A percentile compares a stretch with the other conserved stretches of the same genome.
Evolutionary conservation across 257 asterid species (phyloP).

Genomic region (Haberlea rhodopensis): DNA sequence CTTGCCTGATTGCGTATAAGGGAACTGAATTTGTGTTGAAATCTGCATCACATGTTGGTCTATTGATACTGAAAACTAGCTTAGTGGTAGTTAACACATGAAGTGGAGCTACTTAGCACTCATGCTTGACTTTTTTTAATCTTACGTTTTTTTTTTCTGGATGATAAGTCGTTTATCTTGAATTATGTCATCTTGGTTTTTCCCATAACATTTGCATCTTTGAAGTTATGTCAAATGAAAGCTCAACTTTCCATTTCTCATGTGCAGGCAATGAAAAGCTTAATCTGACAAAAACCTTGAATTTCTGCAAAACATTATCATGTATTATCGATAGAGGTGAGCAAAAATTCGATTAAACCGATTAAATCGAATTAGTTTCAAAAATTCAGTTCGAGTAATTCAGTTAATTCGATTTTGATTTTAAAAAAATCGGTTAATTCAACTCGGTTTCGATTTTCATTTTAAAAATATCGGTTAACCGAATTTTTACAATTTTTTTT

Average conservation of each 20-base stretch:
- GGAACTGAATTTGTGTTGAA: neutral
- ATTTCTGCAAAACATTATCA: constrained; percentile 43
- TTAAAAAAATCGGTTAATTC: too few relatives aligned
- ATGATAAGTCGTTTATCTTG: neutral
- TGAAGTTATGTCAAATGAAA: constrained; percentile 10
- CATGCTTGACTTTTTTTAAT: neutral
- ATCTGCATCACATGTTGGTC: neutral
- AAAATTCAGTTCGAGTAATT: too few relatives aligned
- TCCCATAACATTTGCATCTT: neutral
- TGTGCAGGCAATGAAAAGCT: constrained; percentile 50
- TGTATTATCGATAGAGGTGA: constrained; percentile 70
- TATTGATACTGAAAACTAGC: neutral
- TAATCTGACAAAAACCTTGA: constrained; percentile 41
- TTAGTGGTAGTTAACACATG: neutral
- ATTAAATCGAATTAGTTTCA: too few relatives aligned
- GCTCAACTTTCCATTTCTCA: constrained; percentile 15
- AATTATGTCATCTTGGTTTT: neutral
- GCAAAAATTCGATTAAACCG: too few relatives aligned
- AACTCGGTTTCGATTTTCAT: too few relatives aligned
- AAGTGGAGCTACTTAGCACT: neutral
- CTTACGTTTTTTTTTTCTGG: too few relatives aligned
- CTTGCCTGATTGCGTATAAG: neutral
- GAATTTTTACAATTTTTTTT: too few relatives aligned
- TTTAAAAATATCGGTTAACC: too few relatives aligned
- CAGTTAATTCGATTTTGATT: too few relatives aligned